A percentile compares a stretch with the other conserved stretches of the same genome.
Conservation (phyloP, 2,329 filamentous ascomycete species). For the Ilyonectria destructans region DNA sequence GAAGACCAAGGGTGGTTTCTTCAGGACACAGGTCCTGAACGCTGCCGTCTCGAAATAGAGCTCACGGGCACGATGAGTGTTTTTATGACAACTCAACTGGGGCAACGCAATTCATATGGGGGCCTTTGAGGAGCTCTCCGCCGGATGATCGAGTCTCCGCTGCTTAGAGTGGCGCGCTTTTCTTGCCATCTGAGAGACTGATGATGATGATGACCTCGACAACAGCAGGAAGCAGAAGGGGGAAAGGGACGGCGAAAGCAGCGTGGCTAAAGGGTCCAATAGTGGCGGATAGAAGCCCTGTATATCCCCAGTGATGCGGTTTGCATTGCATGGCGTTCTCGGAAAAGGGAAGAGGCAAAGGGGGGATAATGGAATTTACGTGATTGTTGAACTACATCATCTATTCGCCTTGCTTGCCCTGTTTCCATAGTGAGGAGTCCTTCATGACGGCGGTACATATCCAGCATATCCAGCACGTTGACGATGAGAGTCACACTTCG, state of each 20-base stretch:
- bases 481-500: conserved; percentile 4
- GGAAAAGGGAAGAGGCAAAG: conserved; percentile 52
- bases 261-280: conserved; percentile 39
- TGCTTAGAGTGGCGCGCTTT: conserved; percentile 35
- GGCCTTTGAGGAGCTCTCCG: conserved; percentile 31
- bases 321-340: conserved; percentile 60
- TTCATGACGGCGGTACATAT: background rate
- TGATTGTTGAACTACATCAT: conserved; percentile 52
- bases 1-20: conserved; percentile 98
- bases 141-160: conserved; percentile 40
- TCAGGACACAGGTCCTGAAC: conserved; percentile 95
- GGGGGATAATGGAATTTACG: conserved; percentile 53
- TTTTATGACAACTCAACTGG: conserved; percentile 44
- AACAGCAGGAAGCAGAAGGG: conserved; percentile 37
- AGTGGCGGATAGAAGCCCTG: conserved; percentile 41
- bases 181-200: conserved; percentile 27
- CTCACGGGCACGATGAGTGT: conserved; percentile 37
- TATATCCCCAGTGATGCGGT: conserved; percentile 56
- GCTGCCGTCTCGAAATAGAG: conserved; percentile 72
- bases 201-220: conserved; percentile 22
- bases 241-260: conserved; percentile 38
- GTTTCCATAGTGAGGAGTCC: conserved; percentile 12
- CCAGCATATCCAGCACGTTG: conserved; percentile 7
- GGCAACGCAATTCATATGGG: conserved; percentile 41
- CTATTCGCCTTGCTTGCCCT: conserved; percentile 36